These are phyloP conservation scores for Inga oerstediana DNA, from an alignment of 306 rosid genomes.

Conservation along the genomic window DNA sequence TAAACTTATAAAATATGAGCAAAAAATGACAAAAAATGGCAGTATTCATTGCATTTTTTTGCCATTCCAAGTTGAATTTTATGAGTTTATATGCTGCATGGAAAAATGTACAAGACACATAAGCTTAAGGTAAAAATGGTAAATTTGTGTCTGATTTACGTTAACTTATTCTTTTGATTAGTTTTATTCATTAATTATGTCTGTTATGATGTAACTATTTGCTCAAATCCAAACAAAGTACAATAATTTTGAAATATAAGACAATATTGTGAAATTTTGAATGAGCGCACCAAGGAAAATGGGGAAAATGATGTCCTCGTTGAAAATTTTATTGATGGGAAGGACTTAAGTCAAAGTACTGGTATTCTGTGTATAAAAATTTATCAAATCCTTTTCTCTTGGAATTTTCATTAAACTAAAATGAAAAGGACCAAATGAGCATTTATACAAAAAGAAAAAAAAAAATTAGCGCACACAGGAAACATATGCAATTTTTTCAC, in stretches of 20 bases:
- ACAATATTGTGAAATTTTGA: neutral
- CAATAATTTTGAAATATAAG: neutral
- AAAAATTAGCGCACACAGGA: neutral
- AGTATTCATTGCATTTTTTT: neutral
- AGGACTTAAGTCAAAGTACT: too few relatives aligned
- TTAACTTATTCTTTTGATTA: neutral
- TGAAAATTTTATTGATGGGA: too few relatives aligned
- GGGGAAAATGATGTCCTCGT: too few relatives aligned
- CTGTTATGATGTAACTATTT: neutral
- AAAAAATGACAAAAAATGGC: neutral
- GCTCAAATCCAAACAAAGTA: neutral
- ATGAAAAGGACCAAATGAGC: neutral
- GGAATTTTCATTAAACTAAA: neutral
- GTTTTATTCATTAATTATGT: neutral
- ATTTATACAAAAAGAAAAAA: neutral
- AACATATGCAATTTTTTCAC: neutral
- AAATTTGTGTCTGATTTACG: neutral
- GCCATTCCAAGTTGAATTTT: neutral
- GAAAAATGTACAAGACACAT: neutral
- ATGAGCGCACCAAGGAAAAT: neutral
- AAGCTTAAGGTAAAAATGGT: neutral
- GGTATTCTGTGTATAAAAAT: too few relatives aligned
- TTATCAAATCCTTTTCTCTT: too few relatives aligned
- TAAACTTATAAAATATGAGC: too few relatives aligned
- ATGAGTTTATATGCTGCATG: neutral